Conservation (phyloP, 1,284 basidiomycete genomes). For the Moesziomyces sp. region DNA sequence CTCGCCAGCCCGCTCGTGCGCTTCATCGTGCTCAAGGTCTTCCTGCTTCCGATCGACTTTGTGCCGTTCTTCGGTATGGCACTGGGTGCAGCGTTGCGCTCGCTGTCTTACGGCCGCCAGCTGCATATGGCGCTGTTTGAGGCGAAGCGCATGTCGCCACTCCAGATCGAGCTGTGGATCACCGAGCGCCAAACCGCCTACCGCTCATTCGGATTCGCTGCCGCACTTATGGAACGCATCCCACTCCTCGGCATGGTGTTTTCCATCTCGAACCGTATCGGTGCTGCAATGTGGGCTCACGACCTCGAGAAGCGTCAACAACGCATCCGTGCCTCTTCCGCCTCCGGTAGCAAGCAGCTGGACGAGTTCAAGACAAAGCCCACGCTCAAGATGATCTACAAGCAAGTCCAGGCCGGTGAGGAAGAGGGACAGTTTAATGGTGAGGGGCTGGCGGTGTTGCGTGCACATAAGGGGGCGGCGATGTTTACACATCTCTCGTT, state of each 20-base stretch:
- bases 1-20: slow-evolving; percentile 52
- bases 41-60: slow-evolving; percentile 60
- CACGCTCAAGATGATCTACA: slow-evolving; percentile 41
- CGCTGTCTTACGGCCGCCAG: slow-evolving; percentile 44
- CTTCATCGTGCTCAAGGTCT: slow-evolving; percentile 54
- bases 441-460: slow-evolving; percentile 45
- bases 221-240: slow-evolving; percentile 60
- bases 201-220: slow-evolving; percentile 59
- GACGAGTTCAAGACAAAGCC: slow-evolving; percentile 27
- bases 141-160: slow-evolving; percentile 61
- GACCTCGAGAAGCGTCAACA: slow-evolving; percentile 67
- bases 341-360: too few relatives aligned
- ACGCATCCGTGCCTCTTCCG: slow-evolving; percentile 18
- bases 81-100: slow-evolving; percentile 47
- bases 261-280: slow-evolving; percentile 64
- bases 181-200: slow-evolving; percentile 62
- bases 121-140: slow-evolving; percentile 59
- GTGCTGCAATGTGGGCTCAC: slow-evolving; percentile 67
- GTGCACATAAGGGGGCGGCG: slow-evolving; percentile 1
- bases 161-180: slow-evolving; percentile 62
- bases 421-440: slow-evolving; percentile 18
- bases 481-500: slow-evolving; percentile 80
- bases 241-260: slow-evolving; percentile 62
- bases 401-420: slow-evolving; percentile 9
- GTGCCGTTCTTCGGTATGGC: slow-evolving; percentile 60